Percentiles rank a stretch among this genome's conserved stretches.
Evolutionary conservation across 2,329 filamentous ascomycete species (phyloP).

Genomic region (Beauveria pseudobassiana): DNA sequence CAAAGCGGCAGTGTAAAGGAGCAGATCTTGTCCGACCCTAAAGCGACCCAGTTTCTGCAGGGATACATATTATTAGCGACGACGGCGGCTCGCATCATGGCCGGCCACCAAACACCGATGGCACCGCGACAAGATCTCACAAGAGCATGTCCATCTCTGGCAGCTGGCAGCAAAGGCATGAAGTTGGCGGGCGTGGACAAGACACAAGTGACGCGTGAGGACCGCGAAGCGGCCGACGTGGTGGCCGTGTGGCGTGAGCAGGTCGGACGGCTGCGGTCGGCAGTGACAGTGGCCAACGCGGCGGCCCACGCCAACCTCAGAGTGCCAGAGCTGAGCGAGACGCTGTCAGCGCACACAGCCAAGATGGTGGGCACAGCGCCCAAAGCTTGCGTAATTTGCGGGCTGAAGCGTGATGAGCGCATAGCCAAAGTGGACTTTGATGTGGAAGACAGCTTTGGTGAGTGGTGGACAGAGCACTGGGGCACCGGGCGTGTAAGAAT

Average conservation of each 20-base stretch:
- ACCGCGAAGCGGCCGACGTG: conserved; percentile 75
- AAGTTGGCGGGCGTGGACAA: conserved; percentile 84
- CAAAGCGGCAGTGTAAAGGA: conserved; percentile 52
- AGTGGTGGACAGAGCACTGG: conserved; percentile 95
- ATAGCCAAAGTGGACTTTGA: conserved; percentile 66
- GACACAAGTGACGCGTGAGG: conserved; percentile 72
- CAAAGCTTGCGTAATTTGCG: conserved; percentile 77
- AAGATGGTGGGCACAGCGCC: conserved; percentile 68
- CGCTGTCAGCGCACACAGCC: conserved; percentile 58
- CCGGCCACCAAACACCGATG: conserved; percentile 76
- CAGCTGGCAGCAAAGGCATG: conserved; percentile 74
- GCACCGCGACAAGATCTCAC: conserved; percentile 77
- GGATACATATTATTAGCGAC: conserved; percentile 56
- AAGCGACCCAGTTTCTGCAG: conserved; percentile 54
- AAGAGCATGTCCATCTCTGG: conserved; percentile 86
- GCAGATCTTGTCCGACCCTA: conserved; percentile 54
- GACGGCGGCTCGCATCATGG: conserved; percentile 72
- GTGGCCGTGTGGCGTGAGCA: conserved; percentile 67
- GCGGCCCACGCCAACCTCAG: conserved; percentile 43
- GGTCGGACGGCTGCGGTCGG: conserved; percentile 65
- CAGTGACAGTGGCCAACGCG: conserved; percentile 59
- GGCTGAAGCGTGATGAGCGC: conserved; percentile 79
- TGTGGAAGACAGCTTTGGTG: conserved; percentile 85
- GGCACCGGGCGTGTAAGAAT: conserved; percentile 67
- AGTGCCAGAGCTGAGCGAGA: conserved; percentile 65